Evolutionary conservation across 257 asterid genomes (phyloP).

Genomic region (Haberlea rhodopensis): DNA sequence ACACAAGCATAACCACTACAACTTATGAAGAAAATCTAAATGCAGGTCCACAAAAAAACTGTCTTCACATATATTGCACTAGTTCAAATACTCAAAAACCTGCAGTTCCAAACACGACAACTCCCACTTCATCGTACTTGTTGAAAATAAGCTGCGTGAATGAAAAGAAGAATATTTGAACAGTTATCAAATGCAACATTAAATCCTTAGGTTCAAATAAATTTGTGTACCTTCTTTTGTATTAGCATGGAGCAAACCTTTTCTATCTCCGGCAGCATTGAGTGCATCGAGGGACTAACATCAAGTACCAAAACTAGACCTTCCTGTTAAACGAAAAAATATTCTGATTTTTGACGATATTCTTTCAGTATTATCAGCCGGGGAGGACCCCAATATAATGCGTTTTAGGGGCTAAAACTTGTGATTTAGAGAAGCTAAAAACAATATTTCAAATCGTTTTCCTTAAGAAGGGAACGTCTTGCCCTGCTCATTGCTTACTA

Average conservation of each 20-base stretch:
- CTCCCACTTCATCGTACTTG: conserved; percentile 82
- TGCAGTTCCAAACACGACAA: conserved; percentile 73
- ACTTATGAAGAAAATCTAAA: background rate
- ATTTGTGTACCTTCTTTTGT: conserved; percentile 67
- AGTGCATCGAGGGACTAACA: conserved; percentile 90
- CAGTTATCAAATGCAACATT: background rate
- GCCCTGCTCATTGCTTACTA: background rate
- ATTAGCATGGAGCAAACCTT: conserved; percentile 79
- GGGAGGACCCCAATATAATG: background rate
- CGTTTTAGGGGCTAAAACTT: background rate
- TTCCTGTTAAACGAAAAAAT: conserved; percentile 47
- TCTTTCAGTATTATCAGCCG: background rate
- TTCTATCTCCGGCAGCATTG: conserved; percentile 68
- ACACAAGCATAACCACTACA: conserved; percentile 18
- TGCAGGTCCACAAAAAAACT: conserved; percentile 4
- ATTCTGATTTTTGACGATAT: background rate
- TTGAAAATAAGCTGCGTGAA: conserved; percentile 66
- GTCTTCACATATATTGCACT: background rate
- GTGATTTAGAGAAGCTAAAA: background rate
- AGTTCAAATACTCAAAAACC: conserved; percentile 40
- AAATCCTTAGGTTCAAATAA: conserved; percentile 7
- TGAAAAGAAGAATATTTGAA: conserved; percentile 15
- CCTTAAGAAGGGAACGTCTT: background rate
- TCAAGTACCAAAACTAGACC: conserved; percentile 75
- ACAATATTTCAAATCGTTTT: background rate